These are phyloP conservation scores for Ceratocystis ficicola DNA, from an alignment of 2,329 filamentous ascomycete genomes.

Conservation along the genomic window DNA sequence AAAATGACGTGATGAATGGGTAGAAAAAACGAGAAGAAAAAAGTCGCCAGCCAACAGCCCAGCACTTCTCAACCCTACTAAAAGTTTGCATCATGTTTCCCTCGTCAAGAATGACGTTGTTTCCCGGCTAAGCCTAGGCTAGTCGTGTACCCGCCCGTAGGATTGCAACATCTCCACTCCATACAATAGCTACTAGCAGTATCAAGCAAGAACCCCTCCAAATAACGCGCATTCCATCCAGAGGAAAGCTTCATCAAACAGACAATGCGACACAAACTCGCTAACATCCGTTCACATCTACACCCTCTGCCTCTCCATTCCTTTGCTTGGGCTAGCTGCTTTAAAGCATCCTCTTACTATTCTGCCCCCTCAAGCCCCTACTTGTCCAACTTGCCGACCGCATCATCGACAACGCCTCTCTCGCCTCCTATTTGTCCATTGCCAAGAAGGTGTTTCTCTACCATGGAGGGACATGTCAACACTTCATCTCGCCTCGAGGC, in stretches of 20 bases:
- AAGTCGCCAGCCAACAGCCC: too few species aligned
- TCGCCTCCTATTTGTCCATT: neutral
- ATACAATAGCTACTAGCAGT: conserved; percentile 1
- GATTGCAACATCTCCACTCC: conserved; percentile 11
- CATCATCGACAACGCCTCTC: neutral
- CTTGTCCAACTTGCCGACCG: neutral
- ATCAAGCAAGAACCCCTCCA: conserved; percentile 6
- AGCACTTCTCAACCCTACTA: too few species aligned
- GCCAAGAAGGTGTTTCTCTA: conserved; percentile 9
- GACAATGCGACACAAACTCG: neutral
- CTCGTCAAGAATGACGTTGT: neutral
- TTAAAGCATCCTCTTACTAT: neutral
- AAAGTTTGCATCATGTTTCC: too few species aligned
- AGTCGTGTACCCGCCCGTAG: neutral
- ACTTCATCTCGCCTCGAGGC: conserved; percentile 63
- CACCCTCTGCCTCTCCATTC: neutral
- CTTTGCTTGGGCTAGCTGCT: neutral
- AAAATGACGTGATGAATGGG: too few species aligned
- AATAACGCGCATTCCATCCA: neutral
- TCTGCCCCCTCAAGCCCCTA: neutral
- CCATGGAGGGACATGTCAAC: conserved; percentile 31
- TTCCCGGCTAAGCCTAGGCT: neutral
- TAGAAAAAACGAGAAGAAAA: too few species aligned
- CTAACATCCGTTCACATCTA: neutral
- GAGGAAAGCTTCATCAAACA: conserved; percentile 3